Base-by-base conservation (phyloP, 1,284 basidiomycete genomes). In the Golubevia sp. region DNA sequence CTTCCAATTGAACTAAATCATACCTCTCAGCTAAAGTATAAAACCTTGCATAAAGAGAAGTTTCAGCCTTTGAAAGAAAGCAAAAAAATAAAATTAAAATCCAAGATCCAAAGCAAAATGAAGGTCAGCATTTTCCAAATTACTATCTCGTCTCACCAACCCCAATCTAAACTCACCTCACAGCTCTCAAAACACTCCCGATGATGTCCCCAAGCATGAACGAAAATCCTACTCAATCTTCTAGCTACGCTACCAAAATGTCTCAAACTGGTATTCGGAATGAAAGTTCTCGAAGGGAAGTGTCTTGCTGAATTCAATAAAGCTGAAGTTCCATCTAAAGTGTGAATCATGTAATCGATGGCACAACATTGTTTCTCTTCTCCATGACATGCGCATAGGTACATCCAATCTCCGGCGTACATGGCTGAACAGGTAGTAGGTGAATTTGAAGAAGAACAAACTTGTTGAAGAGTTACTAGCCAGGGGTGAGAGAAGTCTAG, bases 371-470 rank as follows among this genome's bases (percentile, higher is more conserved):
- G 70, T 25, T 74, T 74, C 30, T 77, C 77, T 26, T 81, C 79
- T 26, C 74, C 75, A 74, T 97, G 95, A 0, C 94, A 94, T 27
- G 96, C 94, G 77, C 96, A 99, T 2, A 98, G 86, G 85, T 96
- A 98, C 51, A 94, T 87, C 93, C 95, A 97, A 86, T 97, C 93
- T 58, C 91, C 92, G 15, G 95, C 94, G 83, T 96, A 96, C 95
- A 98, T 97, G 83, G 96, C 91, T 1, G 92, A 92, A 86, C 95
- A 98, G 7, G 91, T 89, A 57, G 62, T 50, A 0, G 68, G 68
- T 49, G 30, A 67, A 62, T 30, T 64, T 65, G 53, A 63, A 60
- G 66, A 11, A 5, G 89, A 91, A 78, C 95, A 98, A 77, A 92
- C 91, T 67, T 90, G 88, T 76, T 96, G 90, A 20, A 98, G 87